Base-by-base conservation (phyloP, 192 early-diverging fungal species). In the Dissophora ornata region DNA sequence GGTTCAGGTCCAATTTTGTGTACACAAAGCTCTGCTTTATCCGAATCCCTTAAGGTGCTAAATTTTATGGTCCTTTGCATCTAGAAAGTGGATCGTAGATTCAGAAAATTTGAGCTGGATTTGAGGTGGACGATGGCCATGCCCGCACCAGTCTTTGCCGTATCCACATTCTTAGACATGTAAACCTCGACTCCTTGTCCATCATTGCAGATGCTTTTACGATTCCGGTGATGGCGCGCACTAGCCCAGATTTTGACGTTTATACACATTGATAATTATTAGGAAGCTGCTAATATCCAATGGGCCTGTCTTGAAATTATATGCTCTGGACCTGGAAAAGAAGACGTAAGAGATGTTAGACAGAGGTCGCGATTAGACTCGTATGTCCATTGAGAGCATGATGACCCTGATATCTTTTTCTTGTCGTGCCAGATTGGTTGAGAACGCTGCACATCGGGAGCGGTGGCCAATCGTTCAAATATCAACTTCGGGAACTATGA, bases 381-480 rank as follows among this genome's bases (percentile, higher is more conserved):
- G n/a, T n/a, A n/a, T n/a, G n/a, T n/a, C n/a, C n/a, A n/a, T n/a
- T n/a, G n/a, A n/a, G n/a, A n/a, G n/a, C n/a, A n/a, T n/a, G n/a
- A n/a, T n/a, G n/a, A n/a, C n/a, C n/a, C n/a, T n/a, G n/a, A n/a
- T n/a, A n/a, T n/a, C n/a, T n/a, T n/a, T n/a, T n/a, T n/a, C n/a
- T n/a, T n/a, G n/a, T 28, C n/a, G 10, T 10, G 18, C 12, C 50
- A 71, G 69, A 11, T 5, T 77, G 64, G 58, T 77, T 0, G 73
- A 77, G 15, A 66, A 45, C n/a, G 73, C 64, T 22, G 16, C 34
- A 13, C 26, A 61, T 45, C 73, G 73, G 38, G 73, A 77, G 25
- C 73, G 73, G 2, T 77, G 73, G 73, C 73, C 73, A 0, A 77
- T 77, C 21, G 26, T 65, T 18, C 73, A 77, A 46, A 77, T 77